These are phyloP conservation scores for Ceratobasidium sp. DNA, from an alignment of 1,284 basidiomycete genomes.

Conservation along the genomic window DNA sequence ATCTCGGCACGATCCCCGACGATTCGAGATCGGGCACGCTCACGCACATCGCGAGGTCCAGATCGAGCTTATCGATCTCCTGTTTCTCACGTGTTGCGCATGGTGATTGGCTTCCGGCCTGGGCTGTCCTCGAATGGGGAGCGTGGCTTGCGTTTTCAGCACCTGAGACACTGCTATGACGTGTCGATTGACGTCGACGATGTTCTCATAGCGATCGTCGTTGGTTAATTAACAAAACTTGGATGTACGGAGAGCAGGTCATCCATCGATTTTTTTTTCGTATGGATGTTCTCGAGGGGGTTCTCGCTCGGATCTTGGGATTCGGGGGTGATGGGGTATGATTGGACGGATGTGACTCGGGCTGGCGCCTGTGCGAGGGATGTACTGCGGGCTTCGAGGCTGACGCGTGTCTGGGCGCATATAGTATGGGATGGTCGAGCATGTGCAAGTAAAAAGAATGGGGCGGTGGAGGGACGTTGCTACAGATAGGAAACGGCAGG, in stretches of 20 bases:
- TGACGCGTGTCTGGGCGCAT: not conserved
- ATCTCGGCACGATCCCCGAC: too few species aligned
- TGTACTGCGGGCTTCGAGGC: not conserved
- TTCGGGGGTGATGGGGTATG: not conserved
- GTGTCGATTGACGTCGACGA: not conserved
- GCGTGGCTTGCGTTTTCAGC: not conserved
- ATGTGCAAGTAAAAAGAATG: too few species aligned
- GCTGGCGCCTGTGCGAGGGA: not conserved
- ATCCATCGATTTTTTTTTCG: too few species aligned
- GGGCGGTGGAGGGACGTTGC: too few species aligned
- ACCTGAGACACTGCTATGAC: not conserved
- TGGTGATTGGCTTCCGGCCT: not conserved
- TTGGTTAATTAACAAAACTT: not conserved
- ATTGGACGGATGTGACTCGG: slow-evolving; percentile 13
- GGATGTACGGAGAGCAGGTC: too few species aligned
- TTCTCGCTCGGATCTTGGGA: not conserved
- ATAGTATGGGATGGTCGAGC: too few species aligned
- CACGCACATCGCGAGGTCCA: too few species aligned
- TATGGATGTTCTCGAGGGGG: not conserved
- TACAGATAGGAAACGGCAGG: too few species aligned
- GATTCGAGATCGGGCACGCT: too few species aligned
- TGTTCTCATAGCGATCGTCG: not conserved
- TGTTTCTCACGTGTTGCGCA: too few species aligned
- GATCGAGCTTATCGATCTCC: too few species aligned
- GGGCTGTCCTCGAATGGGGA: not conserved